Conservation (phyloP, 306 rosid species). For the Inga leiocalycina region DNA sequence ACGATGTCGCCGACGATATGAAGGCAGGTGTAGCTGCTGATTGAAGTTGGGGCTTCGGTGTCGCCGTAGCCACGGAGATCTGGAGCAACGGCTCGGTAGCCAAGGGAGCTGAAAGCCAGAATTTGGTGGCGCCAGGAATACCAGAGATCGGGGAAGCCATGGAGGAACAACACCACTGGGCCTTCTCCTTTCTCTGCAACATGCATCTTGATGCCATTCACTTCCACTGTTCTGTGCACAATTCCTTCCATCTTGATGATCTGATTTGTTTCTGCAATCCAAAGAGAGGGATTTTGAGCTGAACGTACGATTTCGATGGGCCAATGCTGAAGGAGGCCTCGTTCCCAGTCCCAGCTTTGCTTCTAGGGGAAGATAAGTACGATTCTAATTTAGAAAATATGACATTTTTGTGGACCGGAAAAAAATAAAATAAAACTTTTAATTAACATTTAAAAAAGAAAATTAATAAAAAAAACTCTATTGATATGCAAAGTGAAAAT, state of each 20-base stretch:
- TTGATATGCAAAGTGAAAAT: no score
- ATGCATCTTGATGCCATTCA: background rate
- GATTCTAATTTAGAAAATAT: background rate
- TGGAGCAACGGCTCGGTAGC: background rate
- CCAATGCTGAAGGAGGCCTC: background rate
- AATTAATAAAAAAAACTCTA: no score
- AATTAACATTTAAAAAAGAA: no score
- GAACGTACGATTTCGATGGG: background rate
- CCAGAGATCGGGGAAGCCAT: background rate
- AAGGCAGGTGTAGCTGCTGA: background rate
- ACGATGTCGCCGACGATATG: background rate
- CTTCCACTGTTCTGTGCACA: slow-evolving; percentile 3
- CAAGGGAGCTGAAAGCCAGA: background rate
- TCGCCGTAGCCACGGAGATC: background rate
- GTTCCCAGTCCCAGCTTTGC: background rate
- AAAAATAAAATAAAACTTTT: no score
- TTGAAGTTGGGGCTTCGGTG: background rate
- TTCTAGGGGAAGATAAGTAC: background rate
- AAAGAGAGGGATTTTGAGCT: background rate
- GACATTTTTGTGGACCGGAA: no score
- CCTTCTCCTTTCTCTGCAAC: background rate
- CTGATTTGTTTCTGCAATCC: background rate
- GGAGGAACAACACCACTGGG: background rate
- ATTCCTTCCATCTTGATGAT: background rate
- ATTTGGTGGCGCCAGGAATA: background rate